Percentiles rank a stretch among this genome's conserved stretches.
These are phyloP conservation scores for Aspergillus coremiiformis DNA, from an alignment of 495 filamentous ascomycete species.

Conservation along the genomic window DNA sequence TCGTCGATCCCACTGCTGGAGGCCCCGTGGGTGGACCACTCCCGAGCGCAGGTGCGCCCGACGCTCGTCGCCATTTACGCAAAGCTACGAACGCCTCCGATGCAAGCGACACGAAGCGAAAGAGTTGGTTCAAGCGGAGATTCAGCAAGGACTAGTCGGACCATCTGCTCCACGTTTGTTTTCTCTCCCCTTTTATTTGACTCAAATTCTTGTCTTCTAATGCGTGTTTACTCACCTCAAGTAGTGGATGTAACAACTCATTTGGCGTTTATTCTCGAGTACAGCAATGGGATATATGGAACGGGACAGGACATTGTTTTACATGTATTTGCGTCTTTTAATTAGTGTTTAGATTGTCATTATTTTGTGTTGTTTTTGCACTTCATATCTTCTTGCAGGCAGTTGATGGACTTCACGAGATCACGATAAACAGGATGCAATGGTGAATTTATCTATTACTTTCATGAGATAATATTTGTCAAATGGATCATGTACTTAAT, in stretches of 20 bases:
- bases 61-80: slow-evolving; percentile 25
- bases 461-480: slow-evolving; percentile 11
- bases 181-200: slow-evolving; percentile 6
- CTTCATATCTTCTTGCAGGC: slow-evolving; percentile 10
- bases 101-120: slow-evolving; percentile 56
- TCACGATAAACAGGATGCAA: slow-evolving; percentile 23
- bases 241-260: slow-evolving; percentile 15
- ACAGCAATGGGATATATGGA: slow-evolving; percentile 7
- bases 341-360: slow-evolving; percentile 1
- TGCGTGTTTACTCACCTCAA: slow-evolving; percentile 22
- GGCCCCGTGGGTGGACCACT: slow-evolving; percentile 19
- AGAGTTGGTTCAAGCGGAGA: slow-evolving; percentile 78
- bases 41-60: slow-evolving; percentile 19
- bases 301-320: neutral
- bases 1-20: slow-evolving; percentile 17
- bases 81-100: slow-evolving; percentile 16
- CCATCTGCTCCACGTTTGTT: neutral
- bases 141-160: slow-evolving; percentile 57
- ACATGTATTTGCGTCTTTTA: neutral
- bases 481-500: neutral
- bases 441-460: slow-evolving; percentile 13
- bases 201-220: slow-evolving; percentile 7
- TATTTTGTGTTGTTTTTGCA: slow-evolving; percentile 1
- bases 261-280: slow-evolving; percentile 16
- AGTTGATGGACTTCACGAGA: slow-evolving; percentile 24